Base-by-base conservation (phyloP, 2,329 filamentous ascomycete genomes). In the Phialemonium atrogriseum region DNA sequence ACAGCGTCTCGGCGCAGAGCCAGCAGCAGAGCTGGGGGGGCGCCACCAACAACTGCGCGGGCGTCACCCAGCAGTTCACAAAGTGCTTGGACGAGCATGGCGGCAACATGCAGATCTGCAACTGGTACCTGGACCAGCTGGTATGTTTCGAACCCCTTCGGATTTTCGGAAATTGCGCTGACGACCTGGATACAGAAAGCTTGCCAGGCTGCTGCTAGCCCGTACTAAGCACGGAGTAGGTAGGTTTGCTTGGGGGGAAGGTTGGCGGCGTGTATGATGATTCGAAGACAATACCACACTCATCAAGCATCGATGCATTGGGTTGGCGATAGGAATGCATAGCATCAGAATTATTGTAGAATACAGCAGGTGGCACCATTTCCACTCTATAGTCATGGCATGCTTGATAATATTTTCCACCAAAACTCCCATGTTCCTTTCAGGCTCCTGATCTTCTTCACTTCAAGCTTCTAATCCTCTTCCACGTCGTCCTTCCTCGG, bases 51-150 rank as follows among this genome's bases (percentile, higher is more conserved):
- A 83, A 82, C 58, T 98, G 91, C 66, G 77, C 77, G 42, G 75
- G 70, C 33, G 86, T 91, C 48, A 78, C 87, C 33, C 77, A 79
- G 61, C 77, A 74, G 63, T 96, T 98, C 72, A 88, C 86, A 51
- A 82, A 80, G 67, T 98, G 91, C 73, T 82, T 98, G 80, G 88
- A 96, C 60, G 84, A 96, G 54, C 83, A 98, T 61, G 68, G 78
- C 55, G 91, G 91, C 47, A 87, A 91, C 64, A 78, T 98, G 81
- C 80, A 82, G 55, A 93, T 95, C 55, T 98, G 91, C 68, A 83
- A 84, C 46, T 98, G 89, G 88, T 98, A 98, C 61, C 67, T 98
- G 50, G 91, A 98, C 60, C 89, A 98, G 74, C 71, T 98, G 61
- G 52, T 54, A 41, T 12, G 50, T 45, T 27, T 15, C 23, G 15